Evolutionary conservation across 2,329 filamentous ascomycete genomes (phyloP), one percentile per base, ranked within the genome.

Genomic region (Zarea fungicola): DNA sequence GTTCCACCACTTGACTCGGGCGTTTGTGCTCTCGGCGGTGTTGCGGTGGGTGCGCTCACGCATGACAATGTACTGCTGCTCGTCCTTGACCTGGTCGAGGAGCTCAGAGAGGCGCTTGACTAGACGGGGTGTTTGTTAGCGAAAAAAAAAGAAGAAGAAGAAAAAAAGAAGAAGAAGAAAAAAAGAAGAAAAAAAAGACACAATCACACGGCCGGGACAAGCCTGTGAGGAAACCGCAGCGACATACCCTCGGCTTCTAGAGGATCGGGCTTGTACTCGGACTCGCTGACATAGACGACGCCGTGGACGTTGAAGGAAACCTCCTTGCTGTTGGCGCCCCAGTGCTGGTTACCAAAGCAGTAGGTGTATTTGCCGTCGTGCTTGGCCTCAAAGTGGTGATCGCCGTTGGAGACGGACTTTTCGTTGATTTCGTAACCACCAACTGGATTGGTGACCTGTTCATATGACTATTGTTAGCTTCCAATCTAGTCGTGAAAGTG

Each of bases 291-390:
- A 71, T 97, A 99, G 65, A 99, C 92, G 57, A 99, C 89, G 60
- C 93, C 93, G 72, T 99, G 93, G 45, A 99, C 93, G 69, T 99
- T 99, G 82, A 99, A 99, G 49, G 89, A 95, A 47, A 99, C 92
- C 70, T 99, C 93, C 74, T 99, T 99, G 66, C 83, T 95, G 69
- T 89, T 89, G 51, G 91, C 90, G 51, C 89, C 88, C 90, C 92
- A 99, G 69, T 93, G 86, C 76, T 97, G 92, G 72, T 99, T 99
- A 72, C 93, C 95, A 75, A 99, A 99, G 82, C 93, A 99, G 82
- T 99, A 99, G 50, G 81, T 76, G 74, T 87, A 96, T 72, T 87
- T 90, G 56, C 93, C 93, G 68, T 99, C 91, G 64, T 83, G 73
- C 60, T 78, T 75, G 44, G 93, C 91, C 32, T 83, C 86, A 72